Evolutionary conservation across 2,329 filamentous ascomycete genomes (phyloP), one percentile per base, ranked within the genome.

Genomic region (Clonostachys rosea): DNA sequence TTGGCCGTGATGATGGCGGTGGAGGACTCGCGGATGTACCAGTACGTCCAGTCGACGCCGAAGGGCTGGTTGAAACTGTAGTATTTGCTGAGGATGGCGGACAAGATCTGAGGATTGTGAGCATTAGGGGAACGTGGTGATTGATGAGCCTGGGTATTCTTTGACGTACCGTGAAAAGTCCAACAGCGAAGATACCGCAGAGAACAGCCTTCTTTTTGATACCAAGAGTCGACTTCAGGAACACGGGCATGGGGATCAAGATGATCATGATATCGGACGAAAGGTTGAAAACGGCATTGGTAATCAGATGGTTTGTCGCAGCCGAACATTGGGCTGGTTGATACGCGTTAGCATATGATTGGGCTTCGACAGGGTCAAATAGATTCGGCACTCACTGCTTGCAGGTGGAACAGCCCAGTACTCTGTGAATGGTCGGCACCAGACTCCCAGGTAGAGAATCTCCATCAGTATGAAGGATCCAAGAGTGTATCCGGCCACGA

Each of bases 231-330:
- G 79, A 69, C 20, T 68, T 67, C 4, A 75, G 47, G 33, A 83
- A 64, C 7, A 75, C 52, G 1, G 79, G 78, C 50, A 83, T 66
- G 1, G 79, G 78, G 24, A 84, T 71, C 5, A 67, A 56, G 12
- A 84, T 71, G 56, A 84, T 81, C 62, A 78, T 68, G 3, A 81
- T 42, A 51, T 84, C 81, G 5, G 77, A 79, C 4, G 74, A 71
- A 43, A 83, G 74, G 53, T 84, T 84, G 56, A 83, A 71, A 3
- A 71, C 65, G 1, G 75, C 73, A 49, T 83, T 79, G 4, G 75
- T 74, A 36, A 81, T 79, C 34, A 79, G 68, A 51, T 81, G 81
- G 50, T 79, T 66, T 9, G 73, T 65, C 11, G 76, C 71, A 0
- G 78, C 74, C 0, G 76, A 75, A 50, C 79, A 83, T 67, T 84